These are phyloP conservation scores for Marchantia polymorpha DNA, from an alignment of 225 moss, liverwort and hornwort genomes.

Conservation along the genomic window DNA sequence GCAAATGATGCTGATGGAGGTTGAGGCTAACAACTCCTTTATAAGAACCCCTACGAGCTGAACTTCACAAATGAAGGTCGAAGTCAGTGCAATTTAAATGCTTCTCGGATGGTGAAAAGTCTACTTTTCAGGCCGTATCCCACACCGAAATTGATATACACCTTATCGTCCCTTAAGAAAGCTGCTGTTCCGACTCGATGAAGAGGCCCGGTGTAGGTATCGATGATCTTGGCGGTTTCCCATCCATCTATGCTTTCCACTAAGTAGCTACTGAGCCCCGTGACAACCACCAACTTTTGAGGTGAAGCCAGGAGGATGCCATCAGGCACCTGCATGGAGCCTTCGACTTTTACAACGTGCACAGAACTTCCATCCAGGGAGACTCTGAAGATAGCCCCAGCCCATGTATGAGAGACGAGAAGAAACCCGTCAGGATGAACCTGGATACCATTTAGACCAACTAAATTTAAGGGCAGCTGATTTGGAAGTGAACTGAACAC, in stretches of 20 bases:
- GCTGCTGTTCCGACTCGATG: constrained; percentile 25
- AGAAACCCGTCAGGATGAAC: constrained; percentile 28
- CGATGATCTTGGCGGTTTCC: constrained; percentile 26
- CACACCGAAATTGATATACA: constrained; percentile 16
- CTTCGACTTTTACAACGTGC: constrained; percentile 7
- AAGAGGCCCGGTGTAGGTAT: constrained; percentile 27
- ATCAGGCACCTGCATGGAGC: constrained; percentile 11
- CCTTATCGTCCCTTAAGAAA: constrained; percentile 17
- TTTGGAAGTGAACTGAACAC: constrained; percentile 5
- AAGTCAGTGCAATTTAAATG: not conserved
- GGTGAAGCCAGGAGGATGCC: constrained; percentile 27
- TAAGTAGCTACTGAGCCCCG: constrained; percentile 8
- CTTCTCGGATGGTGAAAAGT: constrained; percentile 24
- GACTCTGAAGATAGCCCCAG: constrained; percentile 26
- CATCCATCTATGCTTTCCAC: constrained; percentile 33
- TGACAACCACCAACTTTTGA: constrained; percentile 16
- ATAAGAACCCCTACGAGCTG: no score
- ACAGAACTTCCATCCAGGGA: constrained; percentile 29
- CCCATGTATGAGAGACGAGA: constrained; percentile 30
- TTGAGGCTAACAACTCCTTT: no score
- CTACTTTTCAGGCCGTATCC: constrained; percentile 23
- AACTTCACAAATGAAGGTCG: no score
- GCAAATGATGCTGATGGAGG: no score
- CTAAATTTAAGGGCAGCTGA: constrained; percentile 20
- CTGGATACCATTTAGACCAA: constrained; percentile 29